Evolutionary conservation across 148 eudicot genomes (phyloP), one percentile per base, ranked within the genome.

Genomic region (Simmondsia chinensis): DNA sequence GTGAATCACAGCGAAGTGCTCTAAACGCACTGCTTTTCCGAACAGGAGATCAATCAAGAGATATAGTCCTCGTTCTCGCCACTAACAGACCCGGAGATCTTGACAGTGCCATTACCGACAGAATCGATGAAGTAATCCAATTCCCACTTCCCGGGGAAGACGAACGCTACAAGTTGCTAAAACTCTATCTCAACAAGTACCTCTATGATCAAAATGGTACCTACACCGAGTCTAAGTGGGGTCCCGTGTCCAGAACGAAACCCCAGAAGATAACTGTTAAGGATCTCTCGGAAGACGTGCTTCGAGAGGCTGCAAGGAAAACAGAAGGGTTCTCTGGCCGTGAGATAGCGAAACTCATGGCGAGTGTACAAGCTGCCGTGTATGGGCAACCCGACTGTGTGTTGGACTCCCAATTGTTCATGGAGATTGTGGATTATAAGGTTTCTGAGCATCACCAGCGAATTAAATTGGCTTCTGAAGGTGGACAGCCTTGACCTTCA

Each of bases 1-100:
- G 99, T 60, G 99, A 91, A 79, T 78, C 99, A 35, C 99, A 91
- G 39, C 53, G 94, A 56, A 91, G 95, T 57, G 99, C 99, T 14
- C 68, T 91, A 20, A 91, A 85, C 38, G 95, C 99, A 9, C 60
- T 91, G 61, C 94, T 91, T 39, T 91, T 72, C 65, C 72, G 95
- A 28, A 91, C 95, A 0, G 99, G 99, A 23, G 99, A 91, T 68
- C 99, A 91, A 45, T 91, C 99, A 32, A 68, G 94, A 64, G 99
- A 91, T 41, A 71, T 82, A 21, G 99, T 85, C 25, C 99, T 91
- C 12, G 99, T 91, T 35, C 86, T 91, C 6, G 99, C 94, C 38
- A 91, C 95, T 28, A 91, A 91, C 60, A 68, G 95, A 37, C 95
- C 99, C 0, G 95, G 94, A 3, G 99, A 91, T 64, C 95, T 91